Evolutionary conservation across 345 rosid genomes (phyloP), one percentile per base, ranked within the genome.

Genomic region (Kernera saxatilis): DNA sequence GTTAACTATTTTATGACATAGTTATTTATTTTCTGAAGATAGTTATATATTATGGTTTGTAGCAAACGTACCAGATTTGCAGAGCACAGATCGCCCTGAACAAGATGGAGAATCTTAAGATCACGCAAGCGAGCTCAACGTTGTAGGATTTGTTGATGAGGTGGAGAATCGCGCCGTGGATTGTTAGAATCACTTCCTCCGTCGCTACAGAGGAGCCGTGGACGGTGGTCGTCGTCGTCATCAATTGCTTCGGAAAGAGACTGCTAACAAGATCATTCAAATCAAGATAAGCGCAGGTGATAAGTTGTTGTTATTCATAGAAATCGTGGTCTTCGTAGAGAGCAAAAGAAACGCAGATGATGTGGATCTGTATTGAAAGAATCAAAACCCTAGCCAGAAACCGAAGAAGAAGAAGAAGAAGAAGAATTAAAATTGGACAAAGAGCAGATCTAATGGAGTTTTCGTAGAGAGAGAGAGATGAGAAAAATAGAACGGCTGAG

Each of bases 121-220:
- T 89, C 91, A 66, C 80, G n/a, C n/a, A n/a, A n/a, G 97, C 96
- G 35, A 94, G 95, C 79, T 94, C 93, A 4, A 91, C 89, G 75
- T 95, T 89, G 79, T 88, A 89, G 10, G 86, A 80, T 65, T 66
- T 74, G 39, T 94, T 96, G 46, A 94, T 91, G 44, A 94, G 84
- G 75, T 94, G 87, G 50, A 94, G 82, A 22, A 94, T 82, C 4
- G 90, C 89, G 9, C 97, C 96, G 11, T 87, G 84, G 76, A 94
- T 81, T 57, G 53, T 78, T 35, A 94, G 61, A 23, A 91, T 69
- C 49, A 81, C 79, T 52, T 89, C 89, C 63, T 89, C 97, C 6
- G 59, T 32, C 12, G 88, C 84, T 27, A 54, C 37, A 1, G 94
- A 2, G 94, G 96, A 21, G 95, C 91, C 0, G 94, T 75, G 8